These are phyloP conservation scores for Neoboletus subvelutipes DNA, from an alignment of 768 basidiomycete species.

Conservation along the genomic window DNA sequence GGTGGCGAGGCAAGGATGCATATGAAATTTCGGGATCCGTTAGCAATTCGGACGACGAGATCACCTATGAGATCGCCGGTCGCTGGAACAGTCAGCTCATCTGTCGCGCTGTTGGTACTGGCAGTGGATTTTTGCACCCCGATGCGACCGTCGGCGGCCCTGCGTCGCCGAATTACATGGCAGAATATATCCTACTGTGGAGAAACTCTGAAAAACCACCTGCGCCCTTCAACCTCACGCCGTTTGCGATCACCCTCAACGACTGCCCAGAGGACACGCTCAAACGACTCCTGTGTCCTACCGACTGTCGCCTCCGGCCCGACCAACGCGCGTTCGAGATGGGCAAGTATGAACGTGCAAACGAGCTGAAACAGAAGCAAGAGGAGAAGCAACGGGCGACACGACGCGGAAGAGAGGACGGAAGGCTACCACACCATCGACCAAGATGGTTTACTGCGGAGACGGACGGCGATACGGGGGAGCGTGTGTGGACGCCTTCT, in stretches of 20 bases:
- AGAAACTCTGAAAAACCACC: conserved; percentile 82
- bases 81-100: conserved; percentile 96
- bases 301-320: conserved; percentile 89
- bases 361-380: conserved; percentile 72
- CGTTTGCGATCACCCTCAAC: conserved; percentile 91
- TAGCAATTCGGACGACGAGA: conserved; percentile 56
- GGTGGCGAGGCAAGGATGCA: conserved; percentile 90
- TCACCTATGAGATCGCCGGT: conserved; percentile 88
- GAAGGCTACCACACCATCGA: conserved; percentile 63
- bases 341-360: conserved; percentile 82
- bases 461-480: conserved; percentile 86
- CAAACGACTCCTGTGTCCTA: conserved; percentile 73
- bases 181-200: conserved; percentile 87
- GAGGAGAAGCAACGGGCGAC: conserved; percentile 80
- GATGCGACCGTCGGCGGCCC: conserved; percentile 59
- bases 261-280: conserved; percentile 75
- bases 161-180: conserved; percentile 43
- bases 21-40: conserved; percentile 91
- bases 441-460: conserved; percentile 87
- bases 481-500: conserved; percentile 81
- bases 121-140: conserved; percentile 62
- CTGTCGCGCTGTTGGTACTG: conserved; percentile 68
- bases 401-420: conserved; percentile 72
- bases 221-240: conserved; percentile 93
- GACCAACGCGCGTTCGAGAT: conserved; percentile 95